Conservation (phyloP, 164 flowering plant species). For the Magnolia sinica region DNA sequence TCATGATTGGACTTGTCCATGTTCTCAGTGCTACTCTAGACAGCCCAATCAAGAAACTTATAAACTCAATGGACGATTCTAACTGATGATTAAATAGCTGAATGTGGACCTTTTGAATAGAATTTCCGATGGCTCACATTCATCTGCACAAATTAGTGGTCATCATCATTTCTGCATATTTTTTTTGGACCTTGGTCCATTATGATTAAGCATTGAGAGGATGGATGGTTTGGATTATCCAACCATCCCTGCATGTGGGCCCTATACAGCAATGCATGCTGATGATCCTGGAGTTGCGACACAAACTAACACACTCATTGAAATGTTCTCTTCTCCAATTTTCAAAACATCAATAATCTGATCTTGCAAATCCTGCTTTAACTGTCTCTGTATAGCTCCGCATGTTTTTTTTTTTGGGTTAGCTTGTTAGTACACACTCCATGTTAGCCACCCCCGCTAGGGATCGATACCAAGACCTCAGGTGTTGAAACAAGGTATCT, state of each 20-base stretch:
- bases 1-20: too few species aligned
- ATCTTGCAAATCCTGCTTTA: neutral
- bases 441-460: too few species aligned
- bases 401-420: too few species aligned
- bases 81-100: neutral
- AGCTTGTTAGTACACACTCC: too few species aligned
- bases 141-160: neutral
- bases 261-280: too few species aligned
- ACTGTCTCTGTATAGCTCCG: neutral
- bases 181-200: neutral
- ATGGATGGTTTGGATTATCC: neutral
- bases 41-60: too few species aligned
- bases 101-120: neutral
- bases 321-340: neutral
- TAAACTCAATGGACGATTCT: neutral
- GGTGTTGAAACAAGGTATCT: too few species aligned
- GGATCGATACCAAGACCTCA: too few species aligned
- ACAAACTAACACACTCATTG: neutral
- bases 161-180: too few species aligned
- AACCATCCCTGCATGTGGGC: too few species aligned
- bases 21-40: too few species aligned
- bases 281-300: too few species aligned
- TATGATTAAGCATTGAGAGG: neutral
- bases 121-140: neutral
- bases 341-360: neutral